These are phyloP conservation scores for Parasitella parasitica DNA, from an alignment of 371 early-diverging fungal species.

Conservation along the genomic window DNA sequence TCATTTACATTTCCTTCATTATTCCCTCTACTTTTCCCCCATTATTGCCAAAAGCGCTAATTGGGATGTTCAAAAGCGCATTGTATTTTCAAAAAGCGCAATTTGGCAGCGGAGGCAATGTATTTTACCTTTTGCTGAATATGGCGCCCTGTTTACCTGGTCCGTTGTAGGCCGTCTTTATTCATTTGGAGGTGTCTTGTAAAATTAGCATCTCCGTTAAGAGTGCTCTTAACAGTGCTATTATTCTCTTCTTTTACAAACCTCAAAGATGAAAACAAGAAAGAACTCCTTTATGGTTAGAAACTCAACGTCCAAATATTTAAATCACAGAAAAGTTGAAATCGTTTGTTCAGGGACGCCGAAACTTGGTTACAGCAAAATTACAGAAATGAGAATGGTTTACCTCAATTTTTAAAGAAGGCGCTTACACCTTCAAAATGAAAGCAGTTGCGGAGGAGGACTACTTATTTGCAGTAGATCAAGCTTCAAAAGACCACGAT, in stretches of 20 bases:
- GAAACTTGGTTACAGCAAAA: conserved; percentile 10
- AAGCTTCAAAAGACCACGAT: conserved; percentile 12
- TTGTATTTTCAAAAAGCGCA: conserved; percentile 6
- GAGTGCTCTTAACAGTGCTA: no score
- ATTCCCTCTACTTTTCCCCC: no score
- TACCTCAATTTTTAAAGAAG: conserved; percentile 17
- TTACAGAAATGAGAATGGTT: conserved; percentile 11
- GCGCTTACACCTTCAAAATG: conserved; percentile 11
- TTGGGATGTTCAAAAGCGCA: conserved; percentile 3
- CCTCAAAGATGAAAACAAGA: conserved; percentile 10
- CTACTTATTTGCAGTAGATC: conserved; percentile 14
- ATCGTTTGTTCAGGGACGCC: conserved; percentile 14
- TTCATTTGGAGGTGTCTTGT: no score
- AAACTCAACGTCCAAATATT: conserved; percentile 5
- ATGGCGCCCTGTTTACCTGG: no score
- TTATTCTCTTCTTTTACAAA: conserved; percentile 6
- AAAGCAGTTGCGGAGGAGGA: conserved; percentile 14
- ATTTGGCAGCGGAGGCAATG: conserved; percentile 2
- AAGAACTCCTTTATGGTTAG: conserved; percentile 5
- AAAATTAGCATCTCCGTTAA: no score
- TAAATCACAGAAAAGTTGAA: conserved; percentile 15
- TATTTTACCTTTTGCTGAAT: no score
- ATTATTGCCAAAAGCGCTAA: neutral
- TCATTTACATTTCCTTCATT: no score
- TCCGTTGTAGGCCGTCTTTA: no score